Conservation (phyloP, 352 stramenopile genomes). For the Pythium coloratum region DNA sequence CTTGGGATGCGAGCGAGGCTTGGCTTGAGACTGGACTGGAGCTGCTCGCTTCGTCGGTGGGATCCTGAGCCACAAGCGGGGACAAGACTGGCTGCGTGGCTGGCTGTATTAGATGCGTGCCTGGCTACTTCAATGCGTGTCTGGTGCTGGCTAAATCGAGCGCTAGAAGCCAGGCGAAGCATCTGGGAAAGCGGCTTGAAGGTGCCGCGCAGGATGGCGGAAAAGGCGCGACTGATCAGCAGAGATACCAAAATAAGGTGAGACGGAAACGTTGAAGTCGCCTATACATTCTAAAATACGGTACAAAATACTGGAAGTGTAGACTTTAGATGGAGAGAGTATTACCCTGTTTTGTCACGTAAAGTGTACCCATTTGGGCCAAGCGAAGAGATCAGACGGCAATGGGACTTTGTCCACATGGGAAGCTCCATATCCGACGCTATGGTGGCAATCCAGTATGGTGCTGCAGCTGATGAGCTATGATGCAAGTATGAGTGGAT, state of each 20-base stretch:
- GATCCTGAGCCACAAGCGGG: background rate
- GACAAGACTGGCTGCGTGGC: background rate
- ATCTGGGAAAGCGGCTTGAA: slow-evolving; percentile 22
- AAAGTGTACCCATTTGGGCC: background rate
- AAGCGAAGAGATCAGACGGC: slow-evolving; percentile 2
- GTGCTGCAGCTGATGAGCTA: background rate
- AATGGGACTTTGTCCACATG: background rate
- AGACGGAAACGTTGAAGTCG: background rate
- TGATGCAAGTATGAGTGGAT: background rate
- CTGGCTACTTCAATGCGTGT: background rate
- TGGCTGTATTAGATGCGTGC: background rate
- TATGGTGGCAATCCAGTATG: slow-evolving; percentile 1
- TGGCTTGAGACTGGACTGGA: background rate
- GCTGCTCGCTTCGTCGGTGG: background rate
- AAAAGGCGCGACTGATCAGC: background rate
- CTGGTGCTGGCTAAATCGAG: slow-evolving; percentile 4
- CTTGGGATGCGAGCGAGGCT: background rate
- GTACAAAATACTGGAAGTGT: background rate
- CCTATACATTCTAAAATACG: background rate
- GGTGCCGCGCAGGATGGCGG: background rate
- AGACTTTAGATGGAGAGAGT: background rate
- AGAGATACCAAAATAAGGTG: slow-evolving; percentile 15
- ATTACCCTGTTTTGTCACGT: background rate
- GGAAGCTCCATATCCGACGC: background rate
- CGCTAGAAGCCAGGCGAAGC: slow-evolving; percentile 28